phyloP scores from a whole-genome alignment of 768 basidiomycete genomes.

The Kondoa malvinella region DNA sequence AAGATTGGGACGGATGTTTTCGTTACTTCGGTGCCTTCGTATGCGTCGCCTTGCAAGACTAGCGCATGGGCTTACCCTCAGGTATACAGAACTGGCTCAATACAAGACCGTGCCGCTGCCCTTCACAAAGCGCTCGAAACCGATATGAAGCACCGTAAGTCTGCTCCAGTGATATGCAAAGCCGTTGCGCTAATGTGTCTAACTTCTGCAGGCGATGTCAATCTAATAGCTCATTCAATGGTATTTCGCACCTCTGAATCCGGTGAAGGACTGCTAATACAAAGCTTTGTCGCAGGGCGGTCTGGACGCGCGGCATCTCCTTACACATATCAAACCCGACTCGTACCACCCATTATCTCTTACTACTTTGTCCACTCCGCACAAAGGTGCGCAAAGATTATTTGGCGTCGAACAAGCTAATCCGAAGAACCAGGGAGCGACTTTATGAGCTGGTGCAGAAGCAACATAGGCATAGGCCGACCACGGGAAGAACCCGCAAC shows the following conservation, averaged over 20 bases:
- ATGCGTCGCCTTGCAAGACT: neutral
- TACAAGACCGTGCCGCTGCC: slow-evolving; percentile 57
- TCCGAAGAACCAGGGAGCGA: too few species aligned
- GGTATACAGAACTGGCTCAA: slow-evolving; percentile 60
- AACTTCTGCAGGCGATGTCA: slow-evolving; percentile 52
- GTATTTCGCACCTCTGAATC: slow-evolving; percentile 22
- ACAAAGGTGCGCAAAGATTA: too few species aligned
- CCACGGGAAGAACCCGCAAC: slow-evolving; percentile 20
- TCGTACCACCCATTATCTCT: slow-evolving; percentile 74
- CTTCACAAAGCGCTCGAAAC: slow-evolving; percentile 55
- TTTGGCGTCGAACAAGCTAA: too few species aligned
- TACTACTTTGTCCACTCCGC: slow-evolving; percentile 79
- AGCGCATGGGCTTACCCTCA: neutral
- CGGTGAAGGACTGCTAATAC: neutral
- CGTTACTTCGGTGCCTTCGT: slow-evolving; percentile 70
- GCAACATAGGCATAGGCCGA: slow-evolving; percentile 73
- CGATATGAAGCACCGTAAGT: slow-evolving; percentile 35
- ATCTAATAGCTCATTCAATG: slow-evolving; percentile 95
- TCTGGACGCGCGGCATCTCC: slow-evolving; percentile 80
- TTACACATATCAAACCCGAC: slow-evolving; percentile 62
- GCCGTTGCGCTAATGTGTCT: neutral
- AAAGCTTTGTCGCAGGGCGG: slow-evolving; percentile 42
- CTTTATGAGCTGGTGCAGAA: slow-evolving; percentile 95
- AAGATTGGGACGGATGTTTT: slow-evolving; percentile 85
- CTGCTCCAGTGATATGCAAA: slow-evolving; percentile 6